Evolutionary conservation across 176 grass and related monocot species (phyloP).

Genomic region (Areca catechu): DNA sequence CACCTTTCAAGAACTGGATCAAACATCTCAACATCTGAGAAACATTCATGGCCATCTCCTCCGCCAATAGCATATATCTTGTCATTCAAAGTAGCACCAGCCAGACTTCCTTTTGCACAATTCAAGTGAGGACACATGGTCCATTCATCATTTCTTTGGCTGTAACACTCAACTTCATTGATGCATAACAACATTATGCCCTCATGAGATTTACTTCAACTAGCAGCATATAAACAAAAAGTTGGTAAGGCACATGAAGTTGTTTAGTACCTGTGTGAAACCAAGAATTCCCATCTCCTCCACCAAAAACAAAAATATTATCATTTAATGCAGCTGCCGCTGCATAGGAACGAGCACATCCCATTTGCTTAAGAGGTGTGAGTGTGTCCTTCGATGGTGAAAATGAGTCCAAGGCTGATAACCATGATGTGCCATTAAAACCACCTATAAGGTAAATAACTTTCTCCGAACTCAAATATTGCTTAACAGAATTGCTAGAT

Average conservation of each 20-base stretch:
- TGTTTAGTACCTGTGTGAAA: conserved; percentile 30
- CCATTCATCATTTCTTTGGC: conserved; percentile 41
- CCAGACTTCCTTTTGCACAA: conserved; percentile 59
- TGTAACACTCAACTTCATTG: conserved; percentile 64
- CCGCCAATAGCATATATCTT: conserved; percentile 92
- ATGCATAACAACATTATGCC: conserved; percentile 5
- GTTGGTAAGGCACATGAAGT: conserved; percentile 12
- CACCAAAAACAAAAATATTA: conserved; percentile 54
- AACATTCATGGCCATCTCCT: conserved; percentile 41
- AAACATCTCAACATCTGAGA: conserved; percentile 83
- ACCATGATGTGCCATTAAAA: conserved; percentile 43
- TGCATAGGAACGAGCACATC: conserved; percentile 43
- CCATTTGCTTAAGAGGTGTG: conserved; percentile 52
- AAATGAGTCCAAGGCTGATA: conserved; percentile 56
- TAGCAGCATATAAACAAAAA: conserved; percentile 13
- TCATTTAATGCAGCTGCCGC: conserved; percentile 45
- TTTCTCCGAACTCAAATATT: not conserved
- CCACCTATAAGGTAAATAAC: conserved; percentile 63
- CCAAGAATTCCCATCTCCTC: conserved; percentile 47
- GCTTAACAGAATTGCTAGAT: conserved; percentile 12
- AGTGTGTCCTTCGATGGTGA: conserved; percentile 44
- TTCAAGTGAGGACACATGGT: conserved; percentile 46
- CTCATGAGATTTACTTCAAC: not conserved
- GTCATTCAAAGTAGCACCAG: conserved; percentile 44
- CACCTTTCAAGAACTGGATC: conserved; percentile 69